Conservation (phyloP, 495 filamentous ascomycete genomes). For the Chaetomium fimeti region DNA sequence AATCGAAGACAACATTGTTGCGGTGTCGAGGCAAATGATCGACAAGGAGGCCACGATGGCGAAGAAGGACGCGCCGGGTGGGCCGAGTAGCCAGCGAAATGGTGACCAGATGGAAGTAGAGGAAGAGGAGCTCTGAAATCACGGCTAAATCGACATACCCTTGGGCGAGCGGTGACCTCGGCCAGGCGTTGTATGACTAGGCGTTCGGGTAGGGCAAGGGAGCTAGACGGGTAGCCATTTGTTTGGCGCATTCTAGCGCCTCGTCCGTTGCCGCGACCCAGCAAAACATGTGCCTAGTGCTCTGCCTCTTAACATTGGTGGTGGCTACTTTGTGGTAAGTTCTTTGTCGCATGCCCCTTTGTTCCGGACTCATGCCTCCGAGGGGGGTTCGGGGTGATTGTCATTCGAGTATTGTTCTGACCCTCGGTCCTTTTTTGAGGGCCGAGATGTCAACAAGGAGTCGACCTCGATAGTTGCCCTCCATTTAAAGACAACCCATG, state of each 20-base stretch:
- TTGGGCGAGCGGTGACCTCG: constrained; percentile 15
- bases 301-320: neutral
- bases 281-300: neutral
- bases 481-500: neutral
- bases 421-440: neutral
- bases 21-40: constrained; percentile 95
- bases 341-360: neutral
- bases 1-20: constrained; percentile 98
- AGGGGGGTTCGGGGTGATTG: neutral
- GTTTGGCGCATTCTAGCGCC: constrained; percentile 18
- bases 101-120: constrained; percentile 57
- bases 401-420: neutral
- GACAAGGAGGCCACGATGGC: constrained; percentile 87
- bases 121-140: constrained; percentile 44
- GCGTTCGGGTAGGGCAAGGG: constrained; percentile 31
- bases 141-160: constrained; percentile 17
- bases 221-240: constrained; percentile 32
- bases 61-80: constrained; percentile 48
- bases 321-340: neutral
- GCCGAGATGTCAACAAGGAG: neutral
- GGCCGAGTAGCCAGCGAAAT: constrained; percentile 53
- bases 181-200: constrained; percentile 36
- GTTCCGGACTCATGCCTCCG: neutral
- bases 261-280: neutral
- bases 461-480: too few relatives aligned